Conservation (phyloP, 192 early-diverging fungal species). For the Mortierella hygrophila region DNA sequence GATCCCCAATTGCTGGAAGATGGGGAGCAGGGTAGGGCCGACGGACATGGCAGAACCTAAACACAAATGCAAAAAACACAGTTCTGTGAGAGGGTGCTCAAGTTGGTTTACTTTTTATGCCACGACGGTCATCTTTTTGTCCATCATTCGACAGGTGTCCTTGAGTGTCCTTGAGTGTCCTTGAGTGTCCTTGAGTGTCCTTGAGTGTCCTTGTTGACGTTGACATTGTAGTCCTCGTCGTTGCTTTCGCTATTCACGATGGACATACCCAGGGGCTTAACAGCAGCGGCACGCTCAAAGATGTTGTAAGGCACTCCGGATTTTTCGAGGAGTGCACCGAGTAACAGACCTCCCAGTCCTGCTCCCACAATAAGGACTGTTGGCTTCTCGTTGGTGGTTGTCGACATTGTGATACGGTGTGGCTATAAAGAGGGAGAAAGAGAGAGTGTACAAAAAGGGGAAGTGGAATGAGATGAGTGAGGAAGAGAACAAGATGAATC, state of each 20-base stretch:
- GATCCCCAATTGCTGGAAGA: slow-evolving; percentile 12
- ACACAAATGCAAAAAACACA: background rate
- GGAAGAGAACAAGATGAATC: background rate
- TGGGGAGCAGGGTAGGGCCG: background rate
- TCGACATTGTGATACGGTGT: background rate
- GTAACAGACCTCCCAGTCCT: slow-evolving; percentile 19
- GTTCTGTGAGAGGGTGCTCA: background rate
- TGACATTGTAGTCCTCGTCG: background rate
- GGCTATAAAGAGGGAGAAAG: background rate
- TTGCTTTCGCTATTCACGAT: background rate
- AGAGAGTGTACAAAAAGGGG: background rate
- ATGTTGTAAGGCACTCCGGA: slow-evolving; percentile 20
- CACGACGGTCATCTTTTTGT: background rate
- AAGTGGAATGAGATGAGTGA: background rate
- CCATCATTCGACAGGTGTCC: background rate
- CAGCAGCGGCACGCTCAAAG: slow-evolving; percentile 15
- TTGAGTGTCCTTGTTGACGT: background rate
- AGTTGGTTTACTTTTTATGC: background rate
- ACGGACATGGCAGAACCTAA: slow-evolving; percentile 14
- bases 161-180: no score
- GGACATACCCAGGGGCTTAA: slow-evolving; percentile 29
- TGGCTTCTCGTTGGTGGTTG: background rate
- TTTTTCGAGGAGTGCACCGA: slow-evolving; percentile 20
- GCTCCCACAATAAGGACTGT: slow-evolving; percentile 18
- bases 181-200: no score